phyloP scores from a whole-genome alignment of 2,329 filamentous ascomycete species.

The Dactylonectria estremocensis region DNA sequence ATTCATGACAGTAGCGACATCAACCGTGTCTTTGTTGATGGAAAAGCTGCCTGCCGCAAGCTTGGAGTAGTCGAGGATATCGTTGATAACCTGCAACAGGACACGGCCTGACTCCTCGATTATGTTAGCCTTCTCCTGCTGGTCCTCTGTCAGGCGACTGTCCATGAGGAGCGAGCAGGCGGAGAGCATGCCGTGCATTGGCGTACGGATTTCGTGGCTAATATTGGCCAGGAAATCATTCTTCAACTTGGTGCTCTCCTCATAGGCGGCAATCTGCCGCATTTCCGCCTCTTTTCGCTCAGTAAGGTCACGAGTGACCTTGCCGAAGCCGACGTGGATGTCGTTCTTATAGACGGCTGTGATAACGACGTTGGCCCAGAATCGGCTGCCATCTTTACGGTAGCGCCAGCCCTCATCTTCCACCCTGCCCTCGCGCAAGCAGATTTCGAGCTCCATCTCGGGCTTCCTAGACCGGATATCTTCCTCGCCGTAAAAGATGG shows the following conservation, averaged over 20 bases:
- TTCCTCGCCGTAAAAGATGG: slow-evolving; percentile 68
- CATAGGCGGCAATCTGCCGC: slow-evolving; percentile 70
- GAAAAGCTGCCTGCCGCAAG: slow-evolving; percentile 73
- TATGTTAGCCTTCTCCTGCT: slow-evolving; percentile 70
- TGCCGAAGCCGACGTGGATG: slow-evolving; percentile 70
- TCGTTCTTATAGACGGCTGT: slow-evolving; percentile 68
- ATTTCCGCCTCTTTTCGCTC: slow-evolving; percentile 69
- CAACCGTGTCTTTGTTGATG: slow-evolving; percentile 67
- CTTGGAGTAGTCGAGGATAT: slow-evolving; percentile 78
- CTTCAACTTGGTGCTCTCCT: slow-evolving; percentile 75
- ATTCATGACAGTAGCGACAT: slow-evolving; percentile 61
- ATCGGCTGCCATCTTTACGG: slow-evolving; percentile 69
- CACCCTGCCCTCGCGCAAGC: slow-evolving; percentile 68
- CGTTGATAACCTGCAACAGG: slow-evolving; percentile 74
- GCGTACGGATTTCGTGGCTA: slow-evolving; percentile 75
- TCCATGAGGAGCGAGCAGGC: slow-evolving; percentile 72
- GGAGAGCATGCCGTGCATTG: slow-evolving; percentile 75
- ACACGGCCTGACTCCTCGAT: slow-evolving; percentile 73
- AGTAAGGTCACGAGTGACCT: slow-evolving; percentile 71
- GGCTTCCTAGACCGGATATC: slow-evolving; percentile 67
- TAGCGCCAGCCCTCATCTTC: slow-evolving; percentile 75
- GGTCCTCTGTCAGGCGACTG: slow-evolving; percentile 66
- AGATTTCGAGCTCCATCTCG: slow-evolving; percentile 64
- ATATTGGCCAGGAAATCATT: slow-evolving; percentile 75
- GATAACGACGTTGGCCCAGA: slow-evolving; percentile 75